Conservation (phyloP, 352 stramenopile species). For the Phytopythium montanum region DNA sequence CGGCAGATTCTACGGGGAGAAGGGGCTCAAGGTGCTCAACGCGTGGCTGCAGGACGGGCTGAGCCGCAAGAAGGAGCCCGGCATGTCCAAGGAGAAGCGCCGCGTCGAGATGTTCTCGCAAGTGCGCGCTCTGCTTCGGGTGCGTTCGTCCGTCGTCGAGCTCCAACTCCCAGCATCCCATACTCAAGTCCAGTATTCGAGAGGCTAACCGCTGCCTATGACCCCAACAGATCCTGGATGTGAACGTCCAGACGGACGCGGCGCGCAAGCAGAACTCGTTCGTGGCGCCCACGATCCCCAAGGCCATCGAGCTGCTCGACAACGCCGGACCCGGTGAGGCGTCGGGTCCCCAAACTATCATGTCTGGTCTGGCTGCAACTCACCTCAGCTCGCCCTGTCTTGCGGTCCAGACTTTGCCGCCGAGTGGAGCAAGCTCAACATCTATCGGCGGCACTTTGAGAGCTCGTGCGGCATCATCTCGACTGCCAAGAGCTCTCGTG, state of each 20-base stretch:
- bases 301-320: slow-evolving; percentile 63
- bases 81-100: slow-evolving; percentile 56
- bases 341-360: background rate
- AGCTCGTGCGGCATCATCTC: slow-evolving; percentile 61
- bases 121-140: slow-evolving; percentile 65
- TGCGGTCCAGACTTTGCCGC: slow-evolving; percentile 49
- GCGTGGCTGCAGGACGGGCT: slow-evolving; percentile 57
- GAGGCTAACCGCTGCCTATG: background rate
- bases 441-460: slow-evolving; percentile 78
- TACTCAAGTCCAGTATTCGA: no score
- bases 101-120: slow-evolving; percentile 72
- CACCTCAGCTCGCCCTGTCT: background rate
- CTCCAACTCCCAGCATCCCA: background rate
- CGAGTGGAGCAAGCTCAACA: slow-evolving; percentile 74
- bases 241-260: slow-evolving; percentile 64
- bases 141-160: no score
- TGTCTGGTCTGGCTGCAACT: background rate
- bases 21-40: slow-evolving; percentile 70
- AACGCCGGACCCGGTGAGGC: slow-evolving; percentile 49
- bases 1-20: slow-evolving; percentile 63
- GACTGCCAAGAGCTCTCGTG: slow-evolving; percentile 35
- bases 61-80: slow-evolving; percentile 34
- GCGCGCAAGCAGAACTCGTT: slow-evolving; percentile 67
- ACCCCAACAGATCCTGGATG: slow-evolving; percentile 53
- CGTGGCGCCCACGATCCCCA: slow-evolving; percentile 50